Percentiles rank a stretch among this genome's conserved stretches.
Evolutionary conservation across 768 basidiomycete genomes (phyloP).

Genomic region (Lyophyllum semitale): DNA sequence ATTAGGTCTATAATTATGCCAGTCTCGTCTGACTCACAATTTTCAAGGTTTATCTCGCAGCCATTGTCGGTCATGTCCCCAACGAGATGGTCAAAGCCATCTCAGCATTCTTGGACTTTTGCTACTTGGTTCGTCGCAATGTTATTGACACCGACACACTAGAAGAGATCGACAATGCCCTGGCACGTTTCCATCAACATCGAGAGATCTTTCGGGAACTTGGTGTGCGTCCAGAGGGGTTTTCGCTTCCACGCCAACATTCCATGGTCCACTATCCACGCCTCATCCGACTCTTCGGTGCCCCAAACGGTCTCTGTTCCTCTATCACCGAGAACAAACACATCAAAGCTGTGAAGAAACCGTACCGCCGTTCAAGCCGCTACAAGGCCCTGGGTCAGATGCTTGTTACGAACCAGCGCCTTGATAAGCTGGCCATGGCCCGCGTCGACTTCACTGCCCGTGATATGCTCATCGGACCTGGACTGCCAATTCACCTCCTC

Average conservation of each 20-base stretch:
- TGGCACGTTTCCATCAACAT: constrained; percentile 15
- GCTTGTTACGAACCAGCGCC: constrained; percentile 27
- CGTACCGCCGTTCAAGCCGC: constrained; percentile 27
- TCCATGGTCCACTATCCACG: constrained; percentile 16
- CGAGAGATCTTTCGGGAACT: constrained; percentile 12
- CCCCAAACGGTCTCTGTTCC: constrained; percentile 36
- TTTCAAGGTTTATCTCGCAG: constrained; percentile 24
- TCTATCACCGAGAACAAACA: constrained; percentile 38
- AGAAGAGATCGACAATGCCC: not conserved
- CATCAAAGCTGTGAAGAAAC: constrained; percentile 37
- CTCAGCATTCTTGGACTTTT: constrained; percentile 18
- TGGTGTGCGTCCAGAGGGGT: constrained; percentile 10
- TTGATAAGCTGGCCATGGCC: constrained; percentile 28
- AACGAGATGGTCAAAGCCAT: constrained; percentile 16
- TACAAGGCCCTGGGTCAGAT: constrained; percentile 32
- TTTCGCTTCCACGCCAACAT: constrained; percentile 19
- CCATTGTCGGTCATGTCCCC: constrained; percentile 25
- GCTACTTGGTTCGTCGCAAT: constrained; percentile 4
- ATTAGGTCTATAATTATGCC: not conserved
- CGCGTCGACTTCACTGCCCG: constrained; percentile 16
- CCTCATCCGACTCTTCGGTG: constrained; percentile 23
- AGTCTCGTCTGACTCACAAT: not conserved
- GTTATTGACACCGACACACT: not conserved
- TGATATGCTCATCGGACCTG: constrained; percentile 22
- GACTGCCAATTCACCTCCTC: not conserved